phyloP scores from a whole-genome alignment of 2,329 filamentous ascomycete species.

The Xylaria multiplex region DNA sequence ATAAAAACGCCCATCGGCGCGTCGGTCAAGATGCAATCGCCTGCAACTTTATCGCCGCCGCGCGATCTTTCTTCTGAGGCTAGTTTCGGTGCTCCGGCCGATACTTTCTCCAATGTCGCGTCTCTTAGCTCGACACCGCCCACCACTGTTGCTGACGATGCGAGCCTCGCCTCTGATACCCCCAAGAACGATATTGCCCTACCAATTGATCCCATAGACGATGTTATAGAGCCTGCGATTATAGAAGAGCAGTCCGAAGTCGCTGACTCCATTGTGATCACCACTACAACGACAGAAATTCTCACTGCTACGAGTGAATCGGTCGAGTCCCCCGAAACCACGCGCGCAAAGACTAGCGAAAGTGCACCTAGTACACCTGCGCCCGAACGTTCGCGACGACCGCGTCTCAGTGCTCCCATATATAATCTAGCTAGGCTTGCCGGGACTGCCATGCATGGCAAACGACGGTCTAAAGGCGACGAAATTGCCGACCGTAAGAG shows the following conservation, averaged over 20 bases:
- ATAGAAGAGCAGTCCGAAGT: slow-evolving; percentile 39
- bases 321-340: slow-evolving; percentile 18
- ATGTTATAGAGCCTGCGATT: slow-evolving; percentile 41
- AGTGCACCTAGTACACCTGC: slow-evolving; percentile 44
- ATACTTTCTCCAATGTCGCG: slow-evolving; percentile 62
- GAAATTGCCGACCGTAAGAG: slow-evolving; percentile 56
- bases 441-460: slow-evolving; percentile 70
- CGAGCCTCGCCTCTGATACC: slow-evolving; percentile 65
- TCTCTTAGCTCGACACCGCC: slow-evolving; percentile 71
- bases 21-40: slow-evolving; percentile 42
- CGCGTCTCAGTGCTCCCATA: slow-evolving; percentile 64
- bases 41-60: slow-evolving; percentile 42
- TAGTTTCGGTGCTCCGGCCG: slow-evolving; percentile 48
- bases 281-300: slow-evolving; percentile 34
- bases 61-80: slow-evolving; percentile 49
- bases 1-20: slow-evolving; percentile 28
- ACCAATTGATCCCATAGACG: slow-evolving; percentile 60
- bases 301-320: slow-evolving; percentile 19
- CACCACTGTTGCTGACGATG: slow-evolving; percentile 71
- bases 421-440: slow-evolving; percentile 74
- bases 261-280: slow-evolving; percentile 45
- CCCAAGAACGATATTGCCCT: slow-evolving; percentile 70
- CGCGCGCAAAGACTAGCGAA: slow-evolving; percentile 36
- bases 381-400: slow-evolving; percentile 63
- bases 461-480: slow-evolving; percentile 64